Conservation (phyloP, 2,329 filamentous ascomycete species). For the Monilinia polystroma region DNA sequence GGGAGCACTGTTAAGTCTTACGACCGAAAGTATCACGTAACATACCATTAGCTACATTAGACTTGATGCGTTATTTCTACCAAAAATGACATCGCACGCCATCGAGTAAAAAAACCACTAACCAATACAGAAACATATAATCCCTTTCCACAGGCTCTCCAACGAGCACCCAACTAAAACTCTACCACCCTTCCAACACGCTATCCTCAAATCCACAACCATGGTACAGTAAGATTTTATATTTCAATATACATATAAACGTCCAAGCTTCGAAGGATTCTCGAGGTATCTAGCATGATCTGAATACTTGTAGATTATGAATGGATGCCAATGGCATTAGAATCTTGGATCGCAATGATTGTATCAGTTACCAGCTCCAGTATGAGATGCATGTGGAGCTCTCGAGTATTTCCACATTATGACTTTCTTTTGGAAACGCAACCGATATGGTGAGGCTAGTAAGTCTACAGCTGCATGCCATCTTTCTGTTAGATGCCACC, state of each 20-base stretch:
- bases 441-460: conserved; percentile 30
- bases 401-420: conserved; percentile 21
- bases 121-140: conserved; percentile 20
- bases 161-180: conserved; percentile 29
- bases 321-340: not conserved
- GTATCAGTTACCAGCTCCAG: not conserved
- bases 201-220: conserved; percentile 29
- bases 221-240: conserved; percentile 23
- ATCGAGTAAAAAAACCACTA: not conserved
- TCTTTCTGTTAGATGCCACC: not conserved
- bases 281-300: not conserved
- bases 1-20: too few species aligned
- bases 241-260: conserved; percentile 26
- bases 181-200: conserved; percentile 28
- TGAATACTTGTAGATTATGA: conserved; percentile 9
- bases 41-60: too few species aligned
- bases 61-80: too few species aligned
- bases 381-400: not conserved
- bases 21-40: too few species aligned
- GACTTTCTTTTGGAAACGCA: conserved; percentile 26
- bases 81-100: too few species aligned
- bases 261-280: not conserved
- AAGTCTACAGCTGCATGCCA: conserved; percentile 29
- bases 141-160: conserved; percentile 26
- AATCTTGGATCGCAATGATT: not conserved